A percentile compares a stretch with the other conserved stretches of the same genome.
These are phyloP conservation scores for Cladosporium cucumerinum DNA, from an alignment of 2,329 filamentous ascomycete genomes.

Conservation along the genomic window DNA sequence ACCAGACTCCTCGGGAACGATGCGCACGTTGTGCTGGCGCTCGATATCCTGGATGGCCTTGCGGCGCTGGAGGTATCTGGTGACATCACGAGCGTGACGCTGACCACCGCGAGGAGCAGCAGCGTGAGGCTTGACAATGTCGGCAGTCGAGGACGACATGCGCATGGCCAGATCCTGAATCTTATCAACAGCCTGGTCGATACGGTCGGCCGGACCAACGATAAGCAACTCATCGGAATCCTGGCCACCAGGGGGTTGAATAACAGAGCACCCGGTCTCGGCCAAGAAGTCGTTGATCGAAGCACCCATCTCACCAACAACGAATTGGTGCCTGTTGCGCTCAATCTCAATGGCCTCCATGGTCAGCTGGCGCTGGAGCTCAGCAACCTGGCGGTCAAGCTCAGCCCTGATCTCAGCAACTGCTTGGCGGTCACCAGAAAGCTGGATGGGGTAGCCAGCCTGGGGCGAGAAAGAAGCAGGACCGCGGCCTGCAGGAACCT, in stretches of 20 bases:
- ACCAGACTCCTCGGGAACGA: conserved; percentile 70
- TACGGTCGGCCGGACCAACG: conserved; percentile 71
- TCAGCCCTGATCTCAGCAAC: conserved; percentile 76
- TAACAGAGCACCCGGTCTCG: conserved; percentile 84
- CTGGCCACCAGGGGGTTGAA: conserved; percentile 71
- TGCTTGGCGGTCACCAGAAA: conserved; percentile 79
- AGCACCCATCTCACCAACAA: conserved; percentile 78
- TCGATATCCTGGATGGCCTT: conserved; percentile 81
- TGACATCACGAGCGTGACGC: conserved; percentile 78
- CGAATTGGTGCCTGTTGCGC: conserved; percentile 88
- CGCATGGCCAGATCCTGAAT: conserved; percentile 84
- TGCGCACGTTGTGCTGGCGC: conserved; percentile 75
- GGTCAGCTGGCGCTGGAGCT: conserved; percentile 72
- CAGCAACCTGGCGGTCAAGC: conserved; percentile 73
- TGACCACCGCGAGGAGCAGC: conserved; percentile 69
- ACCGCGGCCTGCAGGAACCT: conserved; percentile 59
- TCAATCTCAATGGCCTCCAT: conserved; percentile 79
- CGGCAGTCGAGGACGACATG: conserved; percentile 80
- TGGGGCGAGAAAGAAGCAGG: conserved; percentile 68
- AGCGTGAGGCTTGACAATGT: conserved; percentile 75
- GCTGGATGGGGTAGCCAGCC: conserved; percentile 72
- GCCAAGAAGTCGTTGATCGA: conserved; percentile 81
- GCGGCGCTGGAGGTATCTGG: conserved; percentile 80
- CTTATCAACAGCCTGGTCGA: conserved; percentile 73
- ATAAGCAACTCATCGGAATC: conserved; percentile 83